Percentiles rank a stretch among this genome's conserved stretches.
Conservation (phyloP, 108 stramenopile species). For the Skeletonema marinoi region DNA sequence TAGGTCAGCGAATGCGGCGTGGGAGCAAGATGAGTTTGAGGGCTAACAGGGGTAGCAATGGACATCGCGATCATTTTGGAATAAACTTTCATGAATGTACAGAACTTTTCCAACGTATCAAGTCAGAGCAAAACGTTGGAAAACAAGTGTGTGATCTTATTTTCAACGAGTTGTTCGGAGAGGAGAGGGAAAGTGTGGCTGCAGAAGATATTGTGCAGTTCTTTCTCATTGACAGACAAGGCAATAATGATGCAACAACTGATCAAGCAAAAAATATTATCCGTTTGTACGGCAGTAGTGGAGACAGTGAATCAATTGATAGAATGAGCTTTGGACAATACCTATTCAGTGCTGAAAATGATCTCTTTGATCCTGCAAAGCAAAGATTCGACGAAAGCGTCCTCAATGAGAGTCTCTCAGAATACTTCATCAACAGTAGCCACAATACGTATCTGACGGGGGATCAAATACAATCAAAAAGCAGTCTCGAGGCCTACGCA, state of each 20-base stretch:
- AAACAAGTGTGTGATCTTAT: constrained; percentile 31
- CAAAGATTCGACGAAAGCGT: constrained; percentile 38
- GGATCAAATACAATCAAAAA: constrained; percentile 85
- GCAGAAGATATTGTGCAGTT: constrained; percentile 49
- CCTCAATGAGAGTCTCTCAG: constrained; percentile 75
- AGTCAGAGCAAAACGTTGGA: constrained; percentile 16
- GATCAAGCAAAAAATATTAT: constrained; percentile 53
- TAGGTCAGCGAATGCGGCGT: not conserved
- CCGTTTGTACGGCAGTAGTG: constrained; percentile 45
- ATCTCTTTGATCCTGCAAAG: constrained; percentile 64
- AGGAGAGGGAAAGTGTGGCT: constrained; percentile 41
- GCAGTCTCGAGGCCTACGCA: constrained; percentile 79
- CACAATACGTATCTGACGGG: constrained; percentile 98
- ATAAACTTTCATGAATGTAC: constrained; percentile 59
- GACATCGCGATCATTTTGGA: constrained; percentile 5
- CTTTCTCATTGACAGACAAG: constrained; percentile 60
- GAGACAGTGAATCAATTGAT: constrained; percentile 49
- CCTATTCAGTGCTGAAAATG: constrained; percentile 55
- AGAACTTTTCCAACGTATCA: constrained; percentile 47
- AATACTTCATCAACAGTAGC: constrained; percentile 93
- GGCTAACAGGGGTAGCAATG: not conserved
- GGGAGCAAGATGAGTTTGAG: constrained; percentile 4
- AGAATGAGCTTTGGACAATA: constrained; percentile 66
- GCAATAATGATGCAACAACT: constrained; percentile 51
- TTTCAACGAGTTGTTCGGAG: constrained; percentile 61